Evolutionary conservation across 768 basidiomycete genomes (phyloP).

Genomic region (Lepiota venenata): DNA sequence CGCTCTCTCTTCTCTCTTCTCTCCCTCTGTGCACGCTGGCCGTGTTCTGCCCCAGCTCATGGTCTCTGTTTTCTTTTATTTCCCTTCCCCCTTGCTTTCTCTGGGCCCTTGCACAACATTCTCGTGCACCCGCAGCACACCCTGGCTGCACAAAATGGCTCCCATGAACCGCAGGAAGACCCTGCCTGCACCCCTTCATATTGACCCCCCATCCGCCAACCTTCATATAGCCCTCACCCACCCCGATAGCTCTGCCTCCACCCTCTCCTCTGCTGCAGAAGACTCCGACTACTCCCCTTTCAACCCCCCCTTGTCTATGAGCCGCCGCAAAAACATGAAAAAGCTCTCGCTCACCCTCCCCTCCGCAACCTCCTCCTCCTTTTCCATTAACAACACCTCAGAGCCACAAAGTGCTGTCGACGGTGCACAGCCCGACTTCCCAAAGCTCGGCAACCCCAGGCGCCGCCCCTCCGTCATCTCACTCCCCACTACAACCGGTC

Average conservation of each 20-base stretch:
- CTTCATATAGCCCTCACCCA: slow-evolving; percentile 48
- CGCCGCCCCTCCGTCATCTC: slow-evolving; percentile 74
- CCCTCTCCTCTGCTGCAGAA: slow-evolving; percentile 48
- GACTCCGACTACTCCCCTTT: slow-evolving; percentile 49
- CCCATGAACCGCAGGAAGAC: slow-evolving; percentile 46
- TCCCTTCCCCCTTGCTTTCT: neutral
- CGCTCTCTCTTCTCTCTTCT: slow-evolving; percentile 20
- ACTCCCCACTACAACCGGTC: slow-evolving; percentile 51
- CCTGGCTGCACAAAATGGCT: slow-evolving; percentile 19
- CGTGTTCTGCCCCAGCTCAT: slow-evolving; percentile 23
- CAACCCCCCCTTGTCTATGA: slow-evolving; percentile 25
- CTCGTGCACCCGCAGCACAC: neutral
- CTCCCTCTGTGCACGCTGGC: slow-evolving; percentile 38
- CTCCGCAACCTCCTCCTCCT: slow-evolving; percentile 55
- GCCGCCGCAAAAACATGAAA: slow-evolving; percentile 66
- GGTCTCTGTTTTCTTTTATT: neutral
- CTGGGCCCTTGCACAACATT: neutral
- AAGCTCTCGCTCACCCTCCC: slow-evolving; percentile 68
- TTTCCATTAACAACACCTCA: slow-evolving; percentile 41
- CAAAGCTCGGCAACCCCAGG: slow-evolving; percentile 23
- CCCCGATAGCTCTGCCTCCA: slow-evolving; percentile 45
- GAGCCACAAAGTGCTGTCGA: slow-evolving; percentile 28
- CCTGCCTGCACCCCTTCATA: slow-evolving; percentile 54
- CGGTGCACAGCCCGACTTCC: slow-evolving; percentile 24
- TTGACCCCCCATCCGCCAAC: slow-evolving; percentile 47